Base-by-base conservation (phyloP, 768 basidiomycete genomes). In the Xerocomus spinulosus region DNA sequence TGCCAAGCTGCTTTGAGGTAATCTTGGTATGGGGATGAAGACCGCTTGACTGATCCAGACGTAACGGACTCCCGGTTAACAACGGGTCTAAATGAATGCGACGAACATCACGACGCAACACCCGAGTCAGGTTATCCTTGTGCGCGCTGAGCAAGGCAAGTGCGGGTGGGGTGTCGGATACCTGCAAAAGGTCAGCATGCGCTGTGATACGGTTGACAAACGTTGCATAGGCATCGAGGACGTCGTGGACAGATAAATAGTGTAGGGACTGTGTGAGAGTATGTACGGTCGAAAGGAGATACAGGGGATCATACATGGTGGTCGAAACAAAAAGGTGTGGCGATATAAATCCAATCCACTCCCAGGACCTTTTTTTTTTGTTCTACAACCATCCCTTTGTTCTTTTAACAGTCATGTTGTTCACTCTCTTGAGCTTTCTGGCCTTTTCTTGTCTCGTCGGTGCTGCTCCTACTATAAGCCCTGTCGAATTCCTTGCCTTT, bases 211-310 rank as follows among this genome's bases (percentile, higher is more conserved):
- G 73, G 24, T 63, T 61, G 0, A 74, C 73, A 35, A 86, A 69
- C 0, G 73, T 68, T 52, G 65, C 70, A 56, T 86, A 86, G 10
- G 84, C 81, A 58, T 87, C 82, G 33, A 74, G 66, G 49, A 85
- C 64, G 61, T 82, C 81, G 54, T 81, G 78, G 23, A 68, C 48
- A 1, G 75, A 70, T n/a, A 78, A 62, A 26, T 61, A 52, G 7
- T 67, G 59, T 21, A 73, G 53, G 4, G 80, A 78, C 50, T 73
- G 72, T 9, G 71, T 44, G 32, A 85, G 69, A 10, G 75, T 77
- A 37, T 70, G 64, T 14, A 80, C 53, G 35, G 76, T 68, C 1
- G 79, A 76, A 20, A 59, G 62, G 30, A 82, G 58, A 50, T 52
- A 66, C 0, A 28, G 37, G 8, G 48, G 40, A 26, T 66, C 63